Percentiles rank a stretch among this genome's conserved stretches.
These are phyloP conservation scores for Solanum bulbocastanum DNA, from an alignment of 257 asterid genomes.

Conservation along the genomic window DNA sequence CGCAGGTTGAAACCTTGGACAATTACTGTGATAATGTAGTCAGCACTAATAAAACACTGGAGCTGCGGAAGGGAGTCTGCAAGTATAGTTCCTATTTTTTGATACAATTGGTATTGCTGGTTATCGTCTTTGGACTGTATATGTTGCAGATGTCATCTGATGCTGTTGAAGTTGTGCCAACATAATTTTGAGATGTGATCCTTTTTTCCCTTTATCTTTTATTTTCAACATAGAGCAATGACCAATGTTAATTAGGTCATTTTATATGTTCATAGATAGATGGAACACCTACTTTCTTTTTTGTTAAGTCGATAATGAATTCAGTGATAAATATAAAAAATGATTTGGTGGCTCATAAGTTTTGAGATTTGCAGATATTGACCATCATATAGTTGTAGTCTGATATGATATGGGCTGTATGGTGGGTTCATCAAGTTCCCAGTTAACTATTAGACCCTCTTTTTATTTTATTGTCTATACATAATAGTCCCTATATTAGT, in stretches of 20 bases:
- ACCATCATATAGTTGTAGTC: not conserved
- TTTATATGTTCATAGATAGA: not conserved
- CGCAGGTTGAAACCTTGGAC: constrained; percentile 31
- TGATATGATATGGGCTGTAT: not conserved
- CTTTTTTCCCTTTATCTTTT: not conserved
- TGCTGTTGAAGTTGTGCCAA: constrained; percentile 45
- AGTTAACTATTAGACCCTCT: not conserved
- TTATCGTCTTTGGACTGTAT: constrained; percentile 19
- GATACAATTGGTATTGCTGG: constrained; percentile 40
- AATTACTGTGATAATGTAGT: constrained; percentile 26
- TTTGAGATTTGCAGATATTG: not conserved
- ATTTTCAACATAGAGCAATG: not conserved
- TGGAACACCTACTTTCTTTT: not conserved
- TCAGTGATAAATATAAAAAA: not conserved
- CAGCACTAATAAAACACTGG: constrained; percentile 19
- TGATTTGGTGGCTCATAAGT: not conserved
- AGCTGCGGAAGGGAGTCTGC: constrained; percentile 32
- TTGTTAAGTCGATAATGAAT: not conserved
- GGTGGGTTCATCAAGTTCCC: not conserved
- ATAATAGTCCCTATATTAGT: not conserved
- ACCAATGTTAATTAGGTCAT: not conserved
- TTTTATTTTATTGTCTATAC: not conserved
- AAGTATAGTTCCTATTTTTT: constrained; percentile 43
- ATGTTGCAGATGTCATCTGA: constrained; percentile 25
- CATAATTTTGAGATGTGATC: constrained; percentile 27